A percentile compares a stretch with the other conserved stretches of the same genome.
Conservation (phyloP, 768 basidiomycete genomes). For the Tricholoma terreum region DNA sequence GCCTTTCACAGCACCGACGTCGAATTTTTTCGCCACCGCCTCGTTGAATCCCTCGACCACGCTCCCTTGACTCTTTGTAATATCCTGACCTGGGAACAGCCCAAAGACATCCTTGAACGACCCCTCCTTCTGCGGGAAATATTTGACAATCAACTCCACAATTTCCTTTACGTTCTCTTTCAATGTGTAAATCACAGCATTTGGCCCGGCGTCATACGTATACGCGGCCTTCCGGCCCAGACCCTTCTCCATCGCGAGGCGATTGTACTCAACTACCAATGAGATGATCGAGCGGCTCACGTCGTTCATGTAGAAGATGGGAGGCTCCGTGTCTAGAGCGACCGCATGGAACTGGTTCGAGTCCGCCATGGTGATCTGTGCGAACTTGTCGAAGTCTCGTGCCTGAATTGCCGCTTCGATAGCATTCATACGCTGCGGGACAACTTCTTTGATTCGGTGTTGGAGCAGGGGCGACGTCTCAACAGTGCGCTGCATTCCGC, state of each 20-base stretch:
- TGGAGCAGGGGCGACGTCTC: slow-evolving; percentile 86
- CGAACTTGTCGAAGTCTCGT: slow-evolving; percentile 87
- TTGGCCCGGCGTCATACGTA: slow-evolving; percentile 99
- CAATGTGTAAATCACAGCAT: slow-evolving; percentile 93
- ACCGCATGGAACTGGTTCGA: slow-evolving; percentile 99
- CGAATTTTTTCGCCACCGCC: slow-evolving; percentile 70
- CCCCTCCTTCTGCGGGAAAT: slow-evolving; percentile 79
- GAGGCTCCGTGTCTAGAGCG: slow-evolving; percentile 93
- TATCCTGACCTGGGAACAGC: slow-evolving; percentile 45
- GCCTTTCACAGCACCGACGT: slow-evolving; percentile 76
- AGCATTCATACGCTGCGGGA: slow-evolving; percentile 79
- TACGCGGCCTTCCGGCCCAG: slow-evolving; percentile 82
- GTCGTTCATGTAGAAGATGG: slow-evolving; percentile 99
- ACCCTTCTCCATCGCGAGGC: slow-evolving; percentile 57
- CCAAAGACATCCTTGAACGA: slow-evolving; percentile 75
- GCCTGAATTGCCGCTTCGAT: slow-evolving; percentile 78
- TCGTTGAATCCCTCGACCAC: slow-evolving; percentile 74
- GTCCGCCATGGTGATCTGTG: slow-evolving; percentile 91
- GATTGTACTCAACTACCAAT: slow-evolving; percentile 90
- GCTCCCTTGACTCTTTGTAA: slow-evolving; percentile 40
- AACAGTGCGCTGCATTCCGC: slow-evolving; percentile 97
- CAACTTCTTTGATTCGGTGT: slow-evolving; percentile 83
- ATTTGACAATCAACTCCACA: slow-evolving; percentile 68
- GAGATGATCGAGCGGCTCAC: slow-evolving; percentile 91
- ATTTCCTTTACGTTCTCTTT: slow-evolving; percentile 77